phyloP scores from a whole-genome alignment of 2,329 filamentous ascomycete species.

The Chrysoporthe deuterocubensis region DNA sequence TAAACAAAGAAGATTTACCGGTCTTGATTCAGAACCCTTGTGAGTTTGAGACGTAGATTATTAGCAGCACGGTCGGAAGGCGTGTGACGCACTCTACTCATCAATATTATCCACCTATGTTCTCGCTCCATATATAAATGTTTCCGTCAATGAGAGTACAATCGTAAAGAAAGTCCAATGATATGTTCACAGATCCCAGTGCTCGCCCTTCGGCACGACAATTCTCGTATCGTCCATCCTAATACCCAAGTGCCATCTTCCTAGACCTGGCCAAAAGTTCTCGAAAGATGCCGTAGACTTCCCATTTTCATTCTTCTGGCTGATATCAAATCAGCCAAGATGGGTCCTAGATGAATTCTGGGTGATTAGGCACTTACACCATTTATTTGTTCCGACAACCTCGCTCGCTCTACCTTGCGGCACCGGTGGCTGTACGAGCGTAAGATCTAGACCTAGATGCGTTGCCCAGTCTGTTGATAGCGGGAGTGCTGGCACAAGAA shows the following conservation, averaged over 20 bases:
- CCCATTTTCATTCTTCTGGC: slow-evolving; percentile 41
- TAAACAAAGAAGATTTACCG: too few relatives aligned
- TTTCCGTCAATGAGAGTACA: too few relatives aligned
- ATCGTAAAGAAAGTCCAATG: too few relatives aligned
- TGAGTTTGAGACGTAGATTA: too few relatives aligned
- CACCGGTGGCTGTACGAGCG: slow-evolving; percentile 53
- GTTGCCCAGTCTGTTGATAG: slow-evolving; percentile 44
- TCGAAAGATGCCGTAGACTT: slow-evolving; percentile 29
- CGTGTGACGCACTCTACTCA: too few relatives aligned
- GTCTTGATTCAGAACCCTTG: too few relatives aligned
- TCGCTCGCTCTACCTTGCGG: slow-evolving; percentile 47
- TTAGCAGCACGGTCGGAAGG: too few relatives aligned
- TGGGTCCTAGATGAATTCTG: slow-evolving; percentile 38
- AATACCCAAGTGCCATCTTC: slow-evolving; percentile 38
- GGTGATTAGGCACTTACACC: slow-evolving; percentile 45
- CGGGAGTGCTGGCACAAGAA: slow-evolving; percentile 49
- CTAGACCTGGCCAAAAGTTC: slow-evolving; percentile 40
- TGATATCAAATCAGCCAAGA: slow-evolving; percentile 53
- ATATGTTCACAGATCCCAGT: slow-evolving; percentile 17
- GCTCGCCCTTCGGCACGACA: slow-evolving; percentile 33
- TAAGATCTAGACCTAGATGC: slow-evolving; percentile 48
- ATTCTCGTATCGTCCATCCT: slow-evolving; percentile 35
- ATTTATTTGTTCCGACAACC: slow-evolving; percentile 50
- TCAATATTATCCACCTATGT: too few relatives aligned
- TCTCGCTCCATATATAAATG: too few relatives aligned